Evolutionary conservation across 2,329 filamentous ascomycete species (phyloP).

Genomic region (Fusarium abutilonis): DNA sequence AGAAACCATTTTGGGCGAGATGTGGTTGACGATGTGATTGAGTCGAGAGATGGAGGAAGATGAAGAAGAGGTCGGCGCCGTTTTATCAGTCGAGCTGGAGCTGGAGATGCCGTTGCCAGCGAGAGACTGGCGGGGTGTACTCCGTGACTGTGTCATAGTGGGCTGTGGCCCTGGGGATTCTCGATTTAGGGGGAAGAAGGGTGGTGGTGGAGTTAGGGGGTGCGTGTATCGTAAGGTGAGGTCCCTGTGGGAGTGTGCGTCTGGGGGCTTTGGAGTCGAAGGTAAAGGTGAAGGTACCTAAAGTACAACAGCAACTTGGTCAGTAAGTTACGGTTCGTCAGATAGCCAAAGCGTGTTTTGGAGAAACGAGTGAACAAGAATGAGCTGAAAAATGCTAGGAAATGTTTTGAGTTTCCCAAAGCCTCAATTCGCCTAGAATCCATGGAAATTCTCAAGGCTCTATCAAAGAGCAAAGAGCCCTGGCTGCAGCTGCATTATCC

Average conservation of each 20-base stretch:
- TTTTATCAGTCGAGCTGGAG: constrained; percentile 46
- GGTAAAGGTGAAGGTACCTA: constrained; percentile 25
- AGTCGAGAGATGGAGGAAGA: constrained; percentile 63
- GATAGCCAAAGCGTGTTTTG: constrained; percentile 18
- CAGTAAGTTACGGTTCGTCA: constrained; percentile 21
- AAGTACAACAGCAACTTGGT: constrained; percentile 29
- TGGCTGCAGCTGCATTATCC: background rate
- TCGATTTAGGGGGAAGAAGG: constrained; percentile 38
- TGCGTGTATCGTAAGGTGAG: constrained; percentile 22
- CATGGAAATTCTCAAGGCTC: background rate
- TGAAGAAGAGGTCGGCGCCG: constrained; percentile 50
- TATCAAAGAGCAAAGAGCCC: constrained; percentile 12
- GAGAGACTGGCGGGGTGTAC: constrained; percentile 37
- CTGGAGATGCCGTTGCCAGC: constrained; percentile 24
- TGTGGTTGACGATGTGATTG: constrained; percentile 73
- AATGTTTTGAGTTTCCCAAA: background rate
- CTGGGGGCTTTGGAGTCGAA: background rate
- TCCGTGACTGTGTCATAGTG: constrained; percentile 47
- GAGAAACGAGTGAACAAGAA: background rate
- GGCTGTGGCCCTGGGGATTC: constrained; percentile 44
- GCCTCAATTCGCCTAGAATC: constrained; percentile 9
- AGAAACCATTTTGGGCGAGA: constrained; percentile 66
- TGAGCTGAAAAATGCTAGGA: background rate
- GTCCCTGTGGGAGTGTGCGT: constrained; percentile 34
- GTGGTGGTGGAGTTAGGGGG: constrained; percentile 36